These are phyloP conservation scores for Silene uniflora DNA, from an alignment of 148 eudicot species.

Conservation along the genomic window DNA sequence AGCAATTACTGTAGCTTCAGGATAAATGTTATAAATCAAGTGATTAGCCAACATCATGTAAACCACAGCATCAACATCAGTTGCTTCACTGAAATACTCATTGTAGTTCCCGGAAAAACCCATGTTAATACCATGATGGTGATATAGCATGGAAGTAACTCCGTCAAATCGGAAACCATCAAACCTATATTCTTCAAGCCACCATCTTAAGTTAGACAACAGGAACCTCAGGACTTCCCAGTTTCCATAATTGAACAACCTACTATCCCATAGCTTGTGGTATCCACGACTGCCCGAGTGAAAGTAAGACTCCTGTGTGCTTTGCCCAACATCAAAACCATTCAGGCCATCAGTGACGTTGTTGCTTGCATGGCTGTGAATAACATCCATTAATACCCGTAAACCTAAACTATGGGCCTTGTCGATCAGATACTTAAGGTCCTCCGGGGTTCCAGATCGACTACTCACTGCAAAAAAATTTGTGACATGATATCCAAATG, in stretches of 20 bases:
- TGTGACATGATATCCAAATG: constrained; percentile 95
- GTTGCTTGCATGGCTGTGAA: constrained; percentile 96
- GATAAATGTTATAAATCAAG: constrained; percentile 56
- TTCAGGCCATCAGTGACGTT: constrained; percentile 88
- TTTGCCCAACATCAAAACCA: constrained; percentile 95
- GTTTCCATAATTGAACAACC: constrained; percentile 82
- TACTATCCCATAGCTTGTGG: constrained; percentile 90
- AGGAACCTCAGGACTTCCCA: constrained; percentile 99
- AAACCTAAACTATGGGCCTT: constrained; percentile 94
- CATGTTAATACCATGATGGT: constrained; percentile 88
- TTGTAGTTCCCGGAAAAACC: constrained; percentile 67
- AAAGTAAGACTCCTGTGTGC: constrained; percentile 85
- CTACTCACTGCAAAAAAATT: constrained; percentile 97
- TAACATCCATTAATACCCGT: constrained; percentile 85
- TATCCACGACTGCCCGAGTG: constrained; percentile 85
- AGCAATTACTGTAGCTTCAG: constrained; percentile 84
- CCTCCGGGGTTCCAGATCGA: constrained; percentile 91
- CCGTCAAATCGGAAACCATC: constrained; percentile 99
- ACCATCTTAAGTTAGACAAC: constrained; percentile 89
- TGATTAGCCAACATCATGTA: constrained; percentile 85
- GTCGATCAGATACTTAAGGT: constrained; percentile 89
- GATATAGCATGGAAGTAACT: constrained; percentile 92
- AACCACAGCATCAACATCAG: constrained; percentile 93
- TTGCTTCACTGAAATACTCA: constrained; percentile 84
- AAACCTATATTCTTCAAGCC: constrained; percentile 85